Conservation (phyloP, 768 basidiomycete genomes). For the Mycena haematopus region DNA sequence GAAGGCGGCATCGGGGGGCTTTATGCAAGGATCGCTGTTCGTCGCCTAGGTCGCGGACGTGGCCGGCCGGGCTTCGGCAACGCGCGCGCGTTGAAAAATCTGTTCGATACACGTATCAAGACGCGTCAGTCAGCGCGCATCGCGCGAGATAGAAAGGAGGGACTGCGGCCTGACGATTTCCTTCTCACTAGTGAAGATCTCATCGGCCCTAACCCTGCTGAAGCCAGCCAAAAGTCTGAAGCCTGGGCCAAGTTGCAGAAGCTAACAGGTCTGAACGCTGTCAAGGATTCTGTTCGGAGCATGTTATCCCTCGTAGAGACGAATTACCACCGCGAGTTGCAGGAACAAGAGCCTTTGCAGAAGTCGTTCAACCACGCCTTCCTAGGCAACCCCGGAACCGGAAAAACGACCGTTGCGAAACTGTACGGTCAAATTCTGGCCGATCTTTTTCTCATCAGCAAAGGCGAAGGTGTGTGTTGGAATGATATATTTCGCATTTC, state of each 20-base stretch:
- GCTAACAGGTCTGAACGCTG: slow-evolving; percentile 60
- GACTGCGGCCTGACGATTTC: slow-evolving; percentile 54
- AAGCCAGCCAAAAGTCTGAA: slow-evolving; percentile 49
- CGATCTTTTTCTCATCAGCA: slow-evolving; percentile 69
- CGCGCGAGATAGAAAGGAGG: slow-evolving; percentile 45
- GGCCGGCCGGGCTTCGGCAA: slow-evolving; percentile 71
- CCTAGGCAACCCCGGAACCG: slow-evolving; percentile 72
- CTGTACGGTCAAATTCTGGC: slow-evolving; percentile 69
- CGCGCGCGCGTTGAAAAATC: slow-evolving; percentile 63
- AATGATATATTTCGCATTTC: not conserved
- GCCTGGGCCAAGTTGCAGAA: slow-evolving; percentile 60
- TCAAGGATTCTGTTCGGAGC: slow-evolving; percentile 60
- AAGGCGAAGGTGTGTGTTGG: slow-evolving; percentile 64
- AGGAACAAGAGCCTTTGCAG: slow-evolving; percentile 57
- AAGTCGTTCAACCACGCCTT: slow-evolving; percentile 70
- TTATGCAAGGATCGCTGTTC: slow-evolving; percentile 60
- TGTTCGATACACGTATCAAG: slow-evolving; percentile 51
- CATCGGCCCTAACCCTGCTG: slow-evolving; percentile 69
- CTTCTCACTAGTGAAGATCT: slow-evolving; percentile 59
- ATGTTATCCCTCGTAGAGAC: slow-evolving; percentile 52
- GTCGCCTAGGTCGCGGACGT: slow-evolving; percentile 67
- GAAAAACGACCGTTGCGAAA: slow-evolving; percentile 74
- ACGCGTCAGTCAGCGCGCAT: slow-evolving; percentile 63
- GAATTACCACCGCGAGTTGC: slow-evolving; percentile 67
- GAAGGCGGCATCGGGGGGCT: slow-evolving; percentile 62